Conservation (phyloP, 225 moss, liverwort and hornwort species). For the Antitrichia curtipendula region DNA sequence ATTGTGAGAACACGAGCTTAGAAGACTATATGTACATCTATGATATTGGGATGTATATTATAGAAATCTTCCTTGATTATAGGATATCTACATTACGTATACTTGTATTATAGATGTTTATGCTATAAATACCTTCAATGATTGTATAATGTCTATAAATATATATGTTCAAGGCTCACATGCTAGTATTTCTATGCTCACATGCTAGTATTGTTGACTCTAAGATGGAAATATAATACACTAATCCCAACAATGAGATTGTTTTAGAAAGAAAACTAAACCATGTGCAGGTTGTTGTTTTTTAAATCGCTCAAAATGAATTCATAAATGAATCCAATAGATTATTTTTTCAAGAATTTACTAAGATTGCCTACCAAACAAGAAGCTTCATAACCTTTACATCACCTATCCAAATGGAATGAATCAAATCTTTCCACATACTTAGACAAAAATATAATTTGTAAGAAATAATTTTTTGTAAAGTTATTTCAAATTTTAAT, state of each 20-base stretch:
- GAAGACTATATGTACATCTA: too few relatives aligned
- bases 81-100: too few relatives aligned
- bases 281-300: fast-evolving
- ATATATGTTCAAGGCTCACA: too few relatives aligned
- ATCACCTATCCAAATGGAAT: neutral
- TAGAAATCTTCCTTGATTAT: too few relatives aligned
- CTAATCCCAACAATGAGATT: fast-evolving
- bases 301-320: neutral
- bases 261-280: neutral
- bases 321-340: neutral
- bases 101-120: too few relatives aligned
- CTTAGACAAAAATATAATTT: neutral
- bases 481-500: too few relatives aligned
- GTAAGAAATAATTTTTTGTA: neutral
- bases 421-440: neutral
- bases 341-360: neutral
- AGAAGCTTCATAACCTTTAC: neutral
- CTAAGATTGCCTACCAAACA: neutral
- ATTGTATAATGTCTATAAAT: too few relatives aligned
- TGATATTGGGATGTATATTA: too few relatives aligned
- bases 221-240: neutral
- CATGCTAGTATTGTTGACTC: too few relatives aligned
- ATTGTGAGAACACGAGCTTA: too few relatives aligned
- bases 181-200: too few relatives aligned
- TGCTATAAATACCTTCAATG: too few relatives aligned